Conservation (phyloP, 2,329 filamentous ascomycete genomes). For the Parafenestella ontariensis region DNA sequence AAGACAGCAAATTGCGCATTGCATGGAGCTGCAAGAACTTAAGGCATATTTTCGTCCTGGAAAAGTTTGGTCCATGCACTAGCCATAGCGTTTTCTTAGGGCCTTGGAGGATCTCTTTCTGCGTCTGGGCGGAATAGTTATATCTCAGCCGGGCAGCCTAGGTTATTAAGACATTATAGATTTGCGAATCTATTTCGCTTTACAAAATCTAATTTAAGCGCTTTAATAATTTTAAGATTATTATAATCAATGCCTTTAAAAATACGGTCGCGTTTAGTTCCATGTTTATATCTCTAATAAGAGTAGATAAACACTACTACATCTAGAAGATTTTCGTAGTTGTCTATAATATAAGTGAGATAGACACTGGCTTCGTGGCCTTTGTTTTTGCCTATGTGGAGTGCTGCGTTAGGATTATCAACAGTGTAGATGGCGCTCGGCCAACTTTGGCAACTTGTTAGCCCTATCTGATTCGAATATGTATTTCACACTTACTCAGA, state of each 20-base stretch:
- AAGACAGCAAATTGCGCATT: constrained; percentile 51
- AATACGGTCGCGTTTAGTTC: constrained; percentile 12
- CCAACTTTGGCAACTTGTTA: neutral
- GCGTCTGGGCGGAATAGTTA: constrained; percentile 40
- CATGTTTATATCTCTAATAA: constrained; percentile 19
- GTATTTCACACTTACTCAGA: neutral
- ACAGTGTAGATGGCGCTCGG: neutral
- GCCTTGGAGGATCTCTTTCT: constrained; percentile 9
- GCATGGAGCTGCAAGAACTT: constrained; percentile 54
- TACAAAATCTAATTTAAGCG: constrained; percentile 48
- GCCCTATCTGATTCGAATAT: neutral
- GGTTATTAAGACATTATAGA: constrained; percentile 47
- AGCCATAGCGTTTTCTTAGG: constrained; percentile 21
- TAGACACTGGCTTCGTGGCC: constrained; percentile 33
- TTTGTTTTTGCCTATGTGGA: constrained; percentile 18
- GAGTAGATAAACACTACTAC: constrained; percentile 28
- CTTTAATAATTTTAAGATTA: constrained; percentile 7
- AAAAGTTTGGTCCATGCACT: constrained; percentile 26
- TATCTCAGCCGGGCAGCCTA: constrained; percentile 52
- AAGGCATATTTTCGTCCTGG: constrained; percentile 17
- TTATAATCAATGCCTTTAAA: constrained; percentile 17
- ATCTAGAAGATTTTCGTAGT: constrained; percentile 28
- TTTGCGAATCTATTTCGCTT: constrained; percentile 51
- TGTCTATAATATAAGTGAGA: constrained; percentile 33
- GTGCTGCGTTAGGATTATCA: neutral